Percentiles rank a stretch among this genome's conserved stretches.
Conservation (phyloP, 306 rosid genomes). For the Lagenaria siceraria region DNA sequence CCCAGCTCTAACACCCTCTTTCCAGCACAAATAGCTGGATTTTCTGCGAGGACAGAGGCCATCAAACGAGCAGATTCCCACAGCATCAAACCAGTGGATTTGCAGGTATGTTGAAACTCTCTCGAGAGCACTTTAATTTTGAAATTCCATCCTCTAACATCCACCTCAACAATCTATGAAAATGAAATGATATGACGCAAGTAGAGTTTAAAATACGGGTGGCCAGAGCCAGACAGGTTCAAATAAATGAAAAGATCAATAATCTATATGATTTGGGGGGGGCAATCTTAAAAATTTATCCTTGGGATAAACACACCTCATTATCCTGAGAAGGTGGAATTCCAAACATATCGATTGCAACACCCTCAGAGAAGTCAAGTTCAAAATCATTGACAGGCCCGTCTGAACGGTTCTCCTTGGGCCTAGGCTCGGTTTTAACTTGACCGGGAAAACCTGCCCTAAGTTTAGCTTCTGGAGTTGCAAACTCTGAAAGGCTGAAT, state of each 20-base stretch:
- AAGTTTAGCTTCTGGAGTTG: conserved; percentile 17
- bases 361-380: conserved; percentile 67
- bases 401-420: conserved; percentile 17
- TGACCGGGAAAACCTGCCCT: conserved; percentile 14
- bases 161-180: conserved; percentile 36
- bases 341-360: conserved; percentile 74
- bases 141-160: conserved; percentile 42
- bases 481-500: conserved; percentile 40
- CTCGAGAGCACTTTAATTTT: conserved; percentile 53
- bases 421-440: conserved; percentile 8
- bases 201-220: background rate
- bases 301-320: conserved; percentile 31
- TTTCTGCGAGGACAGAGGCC: conserved; percentile 68
- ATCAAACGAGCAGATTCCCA: conserved; percentile 93
- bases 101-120: conserved; percentile 85
- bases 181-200: background rate
- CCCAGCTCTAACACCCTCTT: conserved; percentile 83
- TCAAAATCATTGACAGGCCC: conserved; percentile 26
- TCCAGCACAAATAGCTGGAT: conserved; percentile 54
- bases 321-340: conserved; percentile 39
- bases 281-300: background rate
- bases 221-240: background rate
- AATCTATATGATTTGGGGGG: background rate
- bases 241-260: background rate
- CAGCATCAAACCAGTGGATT: conserved; percentile 80